These are phyloP conservation scores for Mycena sp. DNA, from an alignment of 1,284 basidiomycete genomes.

Conservation along the genomic window DNA sequence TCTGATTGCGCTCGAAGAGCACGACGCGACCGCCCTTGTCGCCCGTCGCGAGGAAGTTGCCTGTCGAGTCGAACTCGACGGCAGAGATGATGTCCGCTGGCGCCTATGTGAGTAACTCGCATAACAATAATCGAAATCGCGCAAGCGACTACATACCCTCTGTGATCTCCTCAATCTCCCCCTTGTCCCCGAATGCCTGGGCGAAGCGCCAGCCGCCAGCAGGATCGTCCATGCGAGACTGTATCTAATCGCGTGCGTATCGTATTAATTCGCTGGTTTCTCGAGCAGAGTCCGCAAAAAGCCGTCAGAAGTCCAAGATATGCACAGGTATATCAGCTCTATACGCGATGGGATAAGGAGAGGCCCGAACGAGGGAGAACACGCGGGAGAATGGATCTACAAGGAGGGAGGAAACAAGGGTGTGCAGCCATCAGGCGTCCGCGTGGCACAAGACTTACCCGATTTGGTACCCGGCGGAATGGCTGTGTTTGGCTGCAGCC, in stretches of 20 bases:
- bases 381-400: no score
- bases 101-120: background rate
- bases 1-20: slow-evolving; percentile 97
- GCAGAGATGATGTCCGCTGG: slow-evolving; percentile 98
- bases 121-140: background rate
- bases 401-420: no score
- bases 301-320: background rate
- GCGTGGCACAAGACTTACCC: no score
- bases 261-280: background rate
- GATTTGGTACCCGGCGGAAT: no score
- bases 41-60: slow-evolving; percentile 98
- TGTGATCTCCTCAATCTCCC: slow-evolving; percentile 99
- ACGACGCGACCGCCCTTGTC: slow-evolving; percentile 99
- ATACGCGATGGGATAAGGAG: no score
- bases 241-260: background rate
- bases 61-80: slow-evolving; percentile 99
- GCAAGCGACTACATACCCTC: slow-evolving; percentile 72
- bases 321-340: background rate
- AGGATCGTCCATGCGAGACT: slow-evolving; percentile 53
- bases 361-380: no score
- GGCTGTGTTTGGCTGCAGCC: no score
- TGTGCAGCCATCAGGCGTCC: no score
- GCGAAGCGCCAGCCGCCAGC: slow-evolving; percentile 95
- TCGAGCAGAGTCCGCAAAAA: background rate
- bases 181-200: slow-evolving; percentile 99